Conservation (phyloP, 2,329 filamentous ascomycete genomes). For the Exophiala phaeomuriformis region DNA sequence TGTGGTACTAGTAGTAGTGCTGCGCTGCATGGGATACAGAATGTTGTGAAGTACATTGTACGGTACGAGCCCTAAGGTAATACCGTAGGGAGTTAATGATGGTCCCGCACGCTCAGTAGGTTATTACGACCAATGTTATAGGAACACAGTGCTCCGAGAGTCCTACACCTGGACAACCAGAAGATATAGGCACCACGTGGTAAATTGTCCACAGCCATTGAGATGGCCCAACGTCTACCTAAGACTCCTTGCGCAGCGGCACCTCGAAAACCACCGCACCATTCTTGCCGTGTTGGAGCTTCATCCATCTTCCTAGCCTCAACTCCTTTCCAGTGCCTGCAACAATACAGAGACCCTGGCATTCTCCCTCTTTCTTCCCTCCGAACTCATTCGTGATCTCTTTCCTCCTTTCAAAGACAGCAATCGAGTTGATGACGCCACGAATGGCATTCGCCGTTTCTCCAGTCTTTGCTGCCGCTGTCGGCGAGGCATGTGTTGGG, state of each 20-base stretch:
- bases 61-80: too few relatives aligned
- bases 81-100: too few relatives aligned
- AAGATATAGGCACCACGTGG: too few relatives aligned
- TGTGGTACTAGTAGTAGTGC: too few relatives aligned
- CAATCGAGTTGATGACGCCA: slow-evolving; percentile 82
- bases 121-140: too few relatives aligned
- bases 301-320: slow-evolving; percentile 75
- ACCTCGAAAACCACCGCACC: slow-evolving; percentile 85
- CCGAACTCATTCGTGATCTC: slow-evolving; percentile 50
- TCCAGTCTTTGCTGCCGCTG: slow-evolving; percentile 26
- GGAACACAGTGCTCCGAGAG: too few relatives aligned
- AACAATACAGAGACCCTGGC: slow-evolving; percentile 66
- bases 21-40: too few relatives aligned
- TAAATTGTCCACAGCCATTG: too few relatives aligned
- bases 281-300: slow-evolving; percentile 57
- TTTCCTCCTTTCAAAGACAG: slow-evolving; percentile 76
- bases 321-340: slow-evolving; percentile 84
- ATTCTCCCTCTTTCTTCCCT: slow-evolving; percentile 38
- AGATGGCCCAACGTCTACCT: neutral
- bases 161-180: too few relatives aligned
- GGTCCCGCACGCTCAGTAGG: too few relatives aligned
- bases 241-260: slow-evolving; percentile 36
- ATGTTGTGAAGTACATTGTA: too few relatives aligned
- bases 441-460: slow-evolving; percentile 17
- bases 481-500: slow-evolving; percentile 62